Base-by-base conservation (phyloP, 306 rosid species). In the Luffa aegyptiaca region DNA sequence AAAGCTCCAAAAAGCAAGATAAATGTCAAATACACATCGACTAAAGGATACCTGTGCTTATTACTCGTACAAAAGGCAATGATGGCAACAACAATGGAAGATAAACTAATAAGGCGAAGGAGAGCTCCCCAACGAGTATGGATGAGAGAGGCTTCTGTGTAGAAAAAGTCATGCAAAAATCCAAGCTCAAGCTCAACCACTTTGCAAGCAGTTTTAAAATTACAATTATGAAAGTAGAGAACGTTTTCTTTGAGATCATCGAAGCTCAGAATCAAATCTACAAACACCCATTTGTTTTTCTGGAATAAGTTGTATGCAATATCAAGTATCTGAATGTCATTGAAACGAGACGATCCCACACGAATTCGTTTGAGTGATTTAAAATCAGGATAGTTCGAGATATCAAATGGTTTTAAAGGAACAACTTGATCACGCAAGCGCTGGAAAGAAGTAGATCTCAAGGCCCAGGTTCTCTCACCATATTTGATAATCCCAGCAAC, bases 151-250 rank as follows among this genome's bases (percentile, higher is more conserved):
- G 92, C 85, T 56, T 89, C 87, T 1, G 92, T 85, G 33, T 82
- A 84, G 4, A 89, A 26, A 17, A 76, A 21, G 70, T 89, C 90
- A 73, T 83, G 78, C 78, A 84, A 65, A 9, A 89, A 76, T 45
- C 84, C 92, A 2, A 89, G 89, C 79, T 89, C 92, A 10, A 89
- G 44, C 53, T 81, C 90, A 11, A 87, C 56, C 11, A 84, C 81
- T 53, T 62, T 6, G 74, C 83, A 88, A 75, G 85, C 83, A 11
- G 10, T 7, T 0, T 42, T 1, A 35, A 49, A 84, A 2, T 51
- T 0, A 7, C 9, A n/a, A 0, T 4, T 52, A 10, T 36, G 45
- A 71, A 87, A 85, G 62, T 85, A 80, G 14, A 10, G 2, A 36
- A 49, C 77, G 63, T 83, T 87, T 42, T 70, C 31, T 31, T 26